Conservation (phyloP, 306 rosid species). For the Cucurbita maxima region DNA sequence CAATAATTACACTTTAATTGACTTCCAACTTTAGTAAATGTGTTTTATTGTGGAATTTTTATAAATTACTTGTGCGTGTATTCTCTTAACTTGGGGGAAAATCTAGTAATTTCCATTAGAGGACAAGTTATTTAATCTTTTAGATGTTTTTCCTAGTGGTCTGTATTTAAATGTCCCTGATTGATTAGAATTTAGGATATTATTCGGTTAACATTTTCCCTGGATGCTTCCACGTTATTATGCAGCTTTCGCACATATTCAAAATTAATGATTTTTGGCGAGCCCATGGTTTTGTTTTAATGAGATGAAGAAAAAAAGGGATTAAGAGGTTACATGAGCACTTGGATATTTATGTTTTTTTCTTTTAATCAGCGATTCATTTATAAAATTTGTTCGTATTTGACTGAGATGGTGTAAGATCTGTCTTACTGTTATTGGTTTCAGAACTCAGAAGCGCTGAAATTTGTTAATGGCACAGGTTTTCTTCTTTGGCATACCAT, state of each 20-base stretch:
- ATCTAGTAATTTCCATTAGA: not conserved
- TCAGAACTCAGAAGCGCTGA: no score
- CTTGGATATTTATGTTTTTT: not conserved
- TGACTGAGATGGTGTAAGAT: no score
- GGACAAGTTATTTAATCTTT: not conserved
- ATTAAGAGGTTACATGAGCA: not conserved
- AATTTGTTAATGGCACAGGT: not conserved
- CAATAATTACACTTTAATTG: not conserved
- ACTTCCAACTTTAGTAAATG: not conserved
- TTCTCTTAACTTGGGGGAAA: not conserved
- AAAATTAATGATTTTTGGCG: not conserved
- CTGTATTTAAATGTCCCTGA: not conserved
- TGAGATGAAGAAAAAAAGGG: not conserved
- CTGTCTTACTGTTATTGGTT: no score
- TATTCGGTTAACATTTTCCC: not conserved
- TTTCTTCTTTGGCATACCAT: slow-evolving; percentile 11
- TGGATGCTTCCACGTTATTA: not conserved
- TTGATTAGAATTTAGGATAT: not conserved
- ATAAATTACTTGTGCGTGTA: not conserved
- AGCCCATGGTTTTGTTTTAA: not conserved
- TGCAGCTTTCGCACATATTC: not conserved
- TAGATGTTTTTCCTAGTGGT: not conserved
- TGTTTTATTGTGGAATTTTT: not conserved
- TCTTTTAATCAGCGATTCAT: not conserved
- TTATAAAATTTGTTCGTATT: not conserved